Percentiles rank a stretch among this genome's conserved stretches.
These are phyloP conservation scores for Zarea fungicola DNA, from an alignment of 2,329 filamentous ascomycete species.

Conservation along the genomic window DNA sequence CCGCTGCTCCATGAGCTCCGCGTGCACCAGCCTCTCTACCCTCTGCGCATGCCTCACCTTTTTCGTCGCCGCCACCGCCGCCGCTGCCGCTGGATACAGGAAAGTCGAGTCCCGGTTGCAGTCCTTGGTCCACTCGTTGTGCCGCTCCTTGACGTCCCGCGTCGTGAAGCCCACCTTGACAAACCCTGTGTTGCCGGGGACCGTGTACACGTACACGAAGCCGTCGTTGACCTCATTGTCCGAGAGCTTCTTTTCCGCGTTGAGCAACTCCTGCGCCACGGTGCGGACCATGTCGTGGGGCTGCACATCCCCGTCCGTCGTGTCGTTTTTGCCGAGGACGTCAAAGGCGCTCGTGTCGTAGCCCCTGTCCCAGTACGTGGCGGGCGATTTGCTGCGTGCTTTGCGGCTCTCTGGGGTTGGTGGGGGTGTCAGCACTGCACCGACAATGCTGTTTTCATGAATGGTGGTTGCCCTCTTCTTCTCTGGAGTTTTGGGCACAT, in stretches of 20 bases:
- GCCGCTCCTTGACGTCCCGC: neutral
- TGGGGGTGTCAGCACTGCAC: neutral
- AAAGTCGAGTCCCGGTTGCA: neutral
- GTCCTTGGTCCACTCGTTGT: conserved; percentile 3
- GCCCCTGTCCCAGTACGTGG: neutral
- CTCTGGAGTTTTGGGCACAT: no score
- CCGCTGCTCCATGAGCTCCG: conserved; percentile 7
- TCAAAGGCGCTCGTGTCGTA: neutral
- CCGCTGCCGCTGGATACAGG: neutral
- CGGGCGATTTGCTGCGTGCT: no score
- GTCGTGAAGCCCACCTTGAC: conserved; percentile 13
- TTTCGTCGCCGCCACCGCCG: neutral
- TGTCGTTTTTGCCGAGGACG: neutral
- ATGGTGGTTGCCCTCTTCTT: no score
- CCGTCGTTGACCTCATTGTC: conserved; percentile 32
- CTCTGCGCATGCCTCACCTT: conserved; percentile 9
- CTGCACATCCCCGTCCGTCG: neutral
- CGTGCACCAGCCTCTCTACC: conserved; percentile 9
- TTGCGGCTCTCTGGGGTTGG: neutral
- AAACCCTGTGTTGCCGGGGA: conserved; percentile 1
- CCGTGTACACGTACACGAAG: conserved; percentile 6
- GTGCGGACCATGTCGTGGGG: neutral
- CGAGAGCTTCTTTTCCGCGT: conserved; percentile 19
- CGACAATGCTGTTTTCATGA: no score
- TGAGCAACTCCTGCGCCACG: neutral